phyloP scores from a whole-genome alignment of 2,329 filamentous ascomycete species.

The Aspergillus sp. region DNA sequence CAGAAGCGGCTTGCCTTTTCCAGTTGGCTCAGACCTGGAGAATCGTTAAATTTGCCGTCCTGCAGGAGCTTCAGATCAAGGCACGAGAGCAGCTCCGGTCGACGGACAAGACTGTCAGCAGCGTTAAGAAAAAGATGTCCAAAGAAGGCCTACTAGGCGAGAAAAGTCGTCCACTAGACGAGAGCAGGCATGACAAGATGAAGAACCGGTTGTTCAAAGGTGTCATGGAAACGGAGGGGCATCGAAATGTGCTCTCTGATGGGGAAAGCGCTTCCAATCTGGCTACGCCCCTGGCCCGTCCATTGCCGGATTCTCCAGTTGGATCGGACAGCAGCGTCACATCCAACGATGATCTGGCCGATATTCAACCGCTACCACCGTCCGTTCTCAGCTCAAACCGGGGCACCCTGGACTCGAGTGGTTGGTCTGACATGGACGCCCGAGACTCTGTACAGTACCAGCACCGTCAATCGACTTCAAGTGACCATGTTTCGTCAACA shows the following conservation, averaged over 20 bases:
- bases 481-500: constrained; percentile 16
- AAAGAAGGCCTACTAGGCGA: constrained; percentile 24
- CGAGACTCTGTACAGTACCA: constrained; percentile 13
- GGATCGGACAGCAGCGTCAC: constrained; percentile 22
- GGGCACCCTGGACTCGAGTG: constrained; percentile 20
- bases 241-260: constrained; percentile 27
- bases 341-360: constrained; percentile 28
- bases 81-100: constrained; percentile 25
- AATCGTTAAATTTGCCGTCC: constrained; percentile 46
- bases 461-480: constrained; percentile 19
- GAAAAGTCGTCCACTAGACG: constrained; percentile 21
- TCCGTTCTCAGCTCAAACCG: constrained; percentile 36
- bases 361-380: constrained; percentile 38
- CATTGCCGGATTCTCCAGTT: constrained; percentile 38
- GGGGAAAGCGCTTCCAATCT: constrained; percentile 49
- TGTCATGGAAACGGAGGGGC: constrained; percentile 31
- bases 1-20: constrained; percentile 44
- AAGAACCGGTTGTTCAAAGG: constrained; percentile 40
- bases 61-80: constrained; percentile 42
- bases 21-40: constrained; percentile 55
- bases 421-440: constrained; percentile 21
- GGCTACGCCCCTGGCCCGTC: constrained; percentile 49
- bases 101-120: constrained; percentile 15
- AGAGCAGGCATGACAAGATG: constrained; percentile 30
- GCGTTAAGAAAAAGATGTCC: constrained; percentile 20